A percentile compares a stretch with the other conserved stretches of the same genome.
Conservation (phyloP, 2,329 filamentous ascomycete genomes). For the Curvularia spicifera region DNA sequence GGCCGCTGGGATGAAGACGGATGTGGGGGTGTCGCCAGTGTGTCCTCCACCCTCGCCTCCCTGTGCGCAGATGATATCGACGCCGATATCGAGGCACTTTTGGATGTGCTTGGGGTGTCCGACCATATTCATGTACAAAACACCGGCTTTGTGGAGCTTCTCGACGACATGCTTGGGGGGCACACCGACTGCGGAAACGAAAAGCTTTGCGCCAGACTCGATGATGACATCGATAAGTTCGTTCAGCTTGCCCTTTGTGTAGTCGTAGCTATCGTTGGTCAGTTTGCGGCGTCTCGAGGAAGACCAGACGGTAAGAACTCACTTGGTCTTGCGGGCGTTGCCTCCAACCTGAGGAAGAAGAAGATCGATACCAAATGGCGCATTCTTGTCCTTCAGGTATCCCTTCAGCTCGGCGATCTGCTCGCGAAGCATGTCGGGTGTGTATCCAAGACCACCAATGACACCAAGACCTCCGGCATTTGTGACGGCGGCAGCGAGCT, state of each 20-base stretch:
- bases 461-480: constrained; percentile 97
- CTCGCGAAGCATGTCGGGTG: constrained; percentile 94
- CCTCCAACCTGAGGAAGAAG: constrained; percentile 94
- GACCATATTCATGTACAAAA: constrained; percentile 99
- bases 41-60: constrained; percentile 97
- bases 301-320: constrained; percentile 26
- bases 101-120: constrained; percentile 98
- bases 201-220: constrained; percentile 86
- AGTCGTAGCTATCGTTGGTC: constrained; percentile 78
- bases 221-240: constrained; percentile 92
- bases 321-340: constrained; percentile 93
- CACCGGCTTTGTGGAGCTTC: constrained; percentile 81
- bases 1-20: constrained; percentile 89
- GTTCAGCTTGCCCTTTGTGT: constrained; percentile 97
- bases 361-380: constrained; percentile 93
- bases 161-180: constrained; percentile 90
- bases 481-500: constrained; percentile 93
- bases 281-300: constrained; percentile 4
- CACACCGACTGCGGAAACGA: constrained; percentile 95
- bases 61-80: constrained; percentile 97
- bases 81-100: constrained; percentile 88
- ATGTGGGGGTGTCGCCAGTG: constrained; percentile 91
- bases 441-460: constrained; percentile 94
- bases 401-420: constrained; percentile 95
- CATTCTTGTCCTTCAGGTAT: constrained; percentile 86